Conservation (phyloP, 2,329 filamentous ascomycete species). For the Sporothrix luriei region DNA sequence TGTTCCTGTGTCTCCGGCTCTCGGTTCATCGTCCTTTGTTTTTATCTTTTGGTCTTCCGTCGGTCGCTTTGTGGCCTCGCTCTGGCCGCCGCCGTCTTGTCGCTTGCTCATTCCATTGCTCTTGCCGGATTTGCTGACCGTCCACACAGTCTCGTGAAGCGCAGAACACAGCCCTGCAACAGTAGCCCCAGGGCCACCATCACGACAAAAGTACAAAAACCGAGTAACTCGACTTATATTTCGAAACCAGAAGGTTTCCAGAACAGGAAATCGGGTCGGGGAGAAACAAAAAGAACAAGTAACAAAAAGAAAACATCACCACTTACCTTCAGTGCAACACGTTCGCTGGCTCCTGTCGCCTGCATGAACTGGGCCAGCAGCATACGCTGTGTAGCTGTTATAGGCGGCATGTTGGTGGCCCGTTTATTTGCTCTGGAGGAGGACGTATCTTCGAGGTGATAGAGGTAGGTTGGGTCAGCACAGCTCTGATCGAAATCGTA, state of each 20-base stretch:
- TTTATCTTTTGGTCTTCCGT: neutral
- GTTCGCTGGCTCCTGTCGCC: constrained; percentile 50
- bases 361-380: constrained; percentile 49
- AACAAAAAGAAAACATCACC: neutral
- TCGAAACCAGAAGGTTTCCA: no score
- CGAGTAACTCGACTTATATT: neutral
- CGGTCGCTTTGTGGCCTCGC: neutral
- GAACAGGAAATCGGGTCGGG: neutral
- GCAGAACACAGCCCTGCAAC: constrained; percentile 15
- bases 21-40: constrained; percentile 4
- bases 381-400: constrained; percentile 44
- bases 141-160: neutral
- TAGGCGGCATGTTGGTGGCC: constrained; percentile 37
- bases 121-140: neutral
- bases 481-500: neutral
- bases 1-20: constrained; percentile 9
- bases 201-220: neutral
- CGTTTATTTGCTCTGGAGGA: neutral
- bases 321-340: constrained; percentile 51
- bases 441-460: neutral
- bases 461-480: constrained; percentile 1
- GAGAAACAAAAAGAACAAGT: constrained; percentile 1
- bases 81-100: neutral
- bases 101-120: neutral
- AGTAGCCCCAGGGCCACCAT: neutral